Conservation (phyloP, 2,329 filamentous ascomycete genomes). For the Fusarium penzigii region DNA sequence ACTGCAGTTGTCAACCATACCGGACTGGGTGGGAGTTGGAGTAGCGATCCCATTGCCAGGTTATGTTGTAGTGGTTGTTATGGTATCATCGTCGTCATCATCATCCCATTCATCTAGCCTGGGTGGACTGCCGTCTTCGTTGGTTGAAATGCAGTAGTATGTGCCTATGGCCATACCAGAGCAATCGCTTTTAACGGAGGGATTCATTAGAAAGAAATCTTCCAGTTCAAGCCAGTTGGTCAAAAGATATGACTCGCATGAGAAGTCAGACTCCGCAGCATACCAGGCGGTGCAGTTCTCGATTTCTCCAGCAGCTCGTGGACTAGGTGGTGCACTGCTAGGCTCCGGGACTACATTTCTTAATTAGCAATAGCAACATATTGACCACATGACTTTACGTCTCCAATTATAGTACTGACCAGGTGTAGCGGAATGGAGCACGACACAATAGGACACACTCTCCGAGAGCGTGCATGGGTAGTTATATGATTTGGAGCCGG, state of each 20-base stretch:
- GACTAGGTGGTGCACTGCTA: background rate
- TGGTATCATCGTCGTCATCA: background rate
- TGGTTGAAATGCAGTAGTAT: conserved; percentile 11
- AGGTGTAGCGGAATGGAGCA: conserved; percentile 1
- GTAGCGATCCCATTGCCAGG: too few species aligned
- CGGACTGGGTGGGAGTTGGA: too few species aligned
- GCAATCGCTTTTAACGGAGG: conserved; percentile 6
- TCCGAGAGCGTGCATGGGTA: conserved; percentile 8
- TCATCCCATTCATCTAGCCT: background rate
- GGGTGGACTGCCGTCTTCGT: conserved; percentile 2
- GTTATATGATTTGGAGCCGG: conserved; percentile 2
- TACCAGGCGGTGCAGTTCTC: conserved; percentile 2
- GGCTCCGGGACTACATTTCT: background rate
- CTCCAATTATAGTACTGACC: background rate
- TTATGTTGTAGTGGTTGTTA: too few species aligned
- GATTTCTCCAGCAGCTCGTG: conserved; percentile 3
- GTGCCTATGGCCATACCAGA: conserved; percentile 9
- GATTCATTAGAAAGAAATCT: conserved; percentile 11
- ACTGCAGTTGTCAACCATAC: too few species aligned
- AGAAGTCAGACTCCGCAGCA: background rate
- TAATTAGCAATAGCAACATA: background rate
- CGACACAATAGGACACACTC: conserved; percentile 5
- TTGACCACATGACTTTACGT: too few species aligned
- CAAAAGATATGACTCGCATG: background rate
- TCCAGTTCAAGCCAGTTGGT: conserved; percentile 2